Base-by-base conservation (phyloP, 129 eudicot species). In the Flaveria trinervia region DNA sequence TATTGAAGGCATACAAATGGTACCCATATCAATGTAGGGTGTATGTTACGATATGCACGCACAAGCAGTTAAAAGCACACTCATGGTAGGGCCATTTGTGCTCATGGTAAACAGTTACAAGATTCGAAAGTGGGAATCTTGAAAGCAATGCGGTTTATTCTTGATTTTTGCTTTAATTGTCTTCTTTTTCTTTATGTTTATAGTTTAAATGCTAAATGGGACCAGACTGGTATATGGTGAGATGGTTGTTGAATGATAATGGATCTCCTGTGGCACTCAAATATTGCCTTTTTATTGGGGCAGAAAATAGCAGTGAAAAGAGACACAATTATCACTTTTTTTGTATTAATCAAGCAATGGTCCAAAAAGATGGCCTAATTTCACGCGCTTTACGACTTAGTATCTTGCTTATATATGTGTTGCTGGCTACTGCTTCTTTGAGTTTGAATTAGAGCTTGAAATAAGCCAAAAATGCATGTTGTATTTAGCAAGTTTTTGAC, bases 221-320 rank as follows among this genome's bases (percentile, higher is more conserved):
- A 75, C 68, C 77, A 69, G 26, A 65, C 41, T 75, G 46, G 80
- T 71, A 70, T 71, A 65, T 62, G 59, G 77, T 75, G 75, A 68
- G 83, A 75, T 80, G 67, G 78, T 64, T 72, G 71, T 51, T 68
- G 81, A 43, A 75, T 75, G 72, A 50, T 55, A 55, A 79, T 74
- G 66, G 76, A 68, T 54, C 64, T 9, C 81, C 50, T 77, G 77
- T 81, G 77, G 68, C 81, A 76, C 81, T 70, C 80, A 82, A 76
- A 79, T 56, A 62, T 79, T 64, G 72, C 83, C 83, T 77, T 79
- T 79, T 72, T 79, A 64, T 64, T 61, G 39, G 78, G 78, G 72
- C 65, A 45, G 62, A 70, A 41, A 70, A 59, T 78, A 16, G 50
- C 62, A 45, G 50, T 79, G 66, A 45, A 45, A 71, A 70, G 72